A percentile compares a stretch with the other conserved stretches of the same genome.
These are phyloP conservation scores for Avena sativa DNA, from an alignment of 176 grass and related monocot genomes.

Conservation along the genomic window DNA sequence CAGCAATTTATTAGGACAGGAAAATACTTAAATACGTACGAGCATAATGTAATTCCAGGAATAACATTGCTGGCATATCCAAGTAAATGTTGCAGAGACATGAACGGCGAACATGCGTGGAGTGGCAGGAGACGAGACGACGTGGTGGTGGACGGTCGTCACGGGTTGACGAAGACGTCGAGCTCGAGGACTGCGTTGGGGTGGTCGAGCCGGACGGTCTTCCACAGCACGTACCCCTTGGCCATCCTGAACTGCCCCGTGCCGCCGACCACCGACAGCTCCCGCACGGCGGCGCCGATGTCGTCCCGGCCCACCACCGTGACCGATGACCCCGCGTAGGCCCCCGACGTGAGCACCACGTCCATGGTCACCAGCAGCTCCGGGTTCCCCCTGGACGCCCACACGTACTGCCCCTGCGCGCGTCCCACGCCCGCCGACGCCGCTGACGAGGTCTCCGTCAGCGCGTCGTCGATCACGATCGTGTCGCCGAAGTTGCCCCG, in stretches of 20 bases:
- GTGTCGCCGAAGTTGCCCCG: conserved; percentile 37
- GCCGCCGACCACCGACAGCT: conserved; percentile 49
- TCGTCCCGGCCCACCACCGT: conserved; percentile 46
- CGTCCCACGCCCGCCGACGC: conserved; percentile 33
- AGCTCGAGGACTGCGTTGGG: conserved; percentile 46
- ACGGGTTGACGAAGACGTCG: conserved; percentile 44
- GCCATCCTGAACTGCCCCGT: conserved; percentile 46
- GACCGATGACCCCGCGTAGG: conserved; percentile 41
- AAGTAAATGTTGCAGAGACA: too few species aligned
- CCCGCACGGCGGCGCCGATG: conserved; percentile 25
- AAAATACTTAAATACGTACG: too few species aligned
- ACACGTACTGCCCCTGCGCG: conserved; percentile 46
- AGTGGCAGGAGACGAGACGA: too few species aligned
- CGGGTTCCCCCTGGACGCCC: conserved; percentile 36
- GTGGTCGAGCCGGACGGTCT: conserved; percentile 29
- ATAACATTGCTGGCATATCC: too few species aligned
- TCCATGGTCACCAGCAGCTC: conserved; percentile 45
- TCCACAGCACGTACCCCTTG: conserved; percentile 32
- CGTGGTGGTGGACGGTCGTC: background rate
- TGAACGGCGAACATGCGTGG: too few species aligned
- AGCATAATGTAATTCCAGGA: too few species aligned
- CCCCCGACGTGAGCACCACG: conserved; percentile 42
- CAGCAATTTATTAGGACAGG: too few species aligned
- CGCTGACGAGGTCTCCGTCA: background rate
- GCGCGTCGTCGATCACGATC: conserved; percentile 46